Percentiles rank a stretch among this genome's conserved stretches.
Conservation (phyloP, 2,329 filamentous ascomycete genomes). For the Colletotrichum incanum region DNA sequence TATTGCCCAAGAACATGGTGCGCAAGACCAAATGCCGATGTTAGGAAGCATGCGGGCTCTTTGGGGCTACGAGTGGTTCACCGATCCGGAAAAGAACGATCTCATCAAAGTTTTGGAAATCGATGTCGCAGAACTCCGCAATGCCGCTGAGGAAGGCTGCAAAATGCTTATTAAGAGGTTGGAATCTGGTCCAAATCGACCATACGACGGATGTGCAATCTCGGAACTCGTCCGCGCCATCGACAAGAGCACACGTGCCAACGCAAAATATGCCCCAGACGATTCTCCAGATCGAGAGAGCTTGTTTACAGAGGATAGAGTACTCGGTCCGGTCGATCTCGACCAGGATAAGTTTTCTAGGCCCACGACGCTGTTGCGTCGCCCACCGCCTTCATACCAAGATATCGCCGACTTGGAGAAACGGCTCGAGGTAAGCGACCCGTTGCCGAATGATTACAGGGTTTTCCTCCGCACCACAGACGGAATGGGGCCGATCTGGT, state of each 20-base stretch:
- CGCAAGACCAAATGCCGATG: constrained; percentile 29
- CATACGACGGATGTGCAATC: constrained; percentile 1
- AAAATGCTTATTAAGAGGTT: constrained; percentile 12
- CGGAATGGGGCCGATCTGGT: constrained; percentile 20
- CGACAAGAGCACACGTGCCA: background rate
- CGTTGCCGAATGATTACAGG: constrained; percentile 23
- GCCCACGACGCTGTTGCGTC: constrained; percentile 5
- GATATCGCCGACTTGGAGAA: constrained; percentile 13
- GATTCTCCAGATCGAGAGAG: background rate
- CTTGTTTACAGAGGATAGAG: background rate
- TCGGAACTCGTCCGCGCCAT: constrained; percentile 11
- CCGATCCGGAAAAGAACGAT: background rate
- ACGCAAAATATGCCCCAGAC: constrained; percentile 9
- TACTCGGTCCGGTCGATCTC: background rate
- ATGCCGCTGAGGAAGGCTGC: constrained; percentile 3
- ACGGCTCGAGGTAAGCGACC: background rate
- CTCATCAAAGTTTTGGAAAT: background rate
- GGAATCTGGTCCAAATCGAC: background rate
- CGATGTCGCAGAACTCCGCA: background rate
- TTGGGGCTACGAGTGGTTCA: constrained; percentile 18
- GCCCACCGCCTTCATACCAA: background rate
- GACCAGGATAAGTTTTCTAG: constrained; percentile 20
- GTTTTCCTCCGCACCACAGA: constrained; percentile 13
- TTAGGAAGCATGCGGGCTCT: constrained; percentile 19
- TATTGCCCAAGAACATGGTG: constrained; percentile 5